Conservation (phyloP, 2,329 filamentous ascomycete genomes). For the Colletotrichum spaethianum region DNA sequence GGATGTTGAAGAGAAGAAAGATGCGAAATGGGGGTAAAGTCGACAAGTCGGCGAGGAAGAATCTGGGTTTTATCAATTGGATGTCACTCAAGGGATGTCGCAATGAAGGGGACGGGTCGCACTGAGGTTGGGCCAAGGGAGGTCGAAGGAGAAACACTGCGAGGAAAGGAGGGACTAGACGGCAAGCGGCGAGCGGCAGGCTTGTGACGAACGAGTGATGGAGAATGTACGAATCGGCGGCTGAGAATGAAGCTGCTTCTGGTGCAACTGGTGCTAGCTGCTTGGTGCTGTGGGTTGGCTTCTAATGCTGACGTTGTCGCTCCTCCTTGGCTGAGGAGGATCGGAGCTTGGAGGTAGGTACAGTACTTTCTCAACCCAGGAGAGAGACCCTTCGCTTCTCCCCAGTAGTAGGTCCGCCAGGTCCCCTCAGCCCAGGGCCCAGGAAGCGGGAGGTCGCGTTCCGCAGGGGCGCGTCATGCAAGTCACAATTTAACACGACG, state of each 20-base stretch:
- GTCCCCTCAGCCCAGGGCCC: background rate
- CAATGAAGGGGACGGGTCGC: background rate
- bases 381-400: background rate
- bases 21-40: background rate
- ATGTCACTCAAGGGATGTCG: background rate
- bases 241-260: slow-evolving; percentile 3
- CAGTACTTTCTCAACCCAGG: background rate
- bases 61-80: background rate
- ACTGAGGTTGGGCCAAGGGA: background rate
- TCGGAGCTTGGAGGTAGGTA: slow-evolving; percentile 1
- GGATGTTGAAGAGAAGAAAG: background rate
- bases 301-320: slow-evolving; percentile 7
- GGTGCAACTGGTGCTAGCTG: background rate
- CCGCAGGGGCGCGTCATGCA: slow-evolving; percentile 16
- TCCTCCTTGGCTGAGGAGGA: background rate
- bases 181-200: background rate
- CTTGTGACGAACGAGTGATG: slow-evolving; percentile 4
- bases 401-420: background rate
- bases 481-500: slow-evolving; percentile 4
- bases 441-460: slow-evolving; percentile 10
- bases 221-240: background rate
- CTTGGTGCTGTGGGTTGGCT: background rate
- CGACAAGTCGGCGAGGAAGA: background rate
- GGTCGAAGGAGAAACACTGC: background rate
- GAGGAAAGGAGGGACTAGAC: background rate